These are phyloP conservation scores for Microbotryum silenes-acaulis DNA, from an alignment of 1,284 basidiomycete genomes.

Conservation along the genomic window DNA sequence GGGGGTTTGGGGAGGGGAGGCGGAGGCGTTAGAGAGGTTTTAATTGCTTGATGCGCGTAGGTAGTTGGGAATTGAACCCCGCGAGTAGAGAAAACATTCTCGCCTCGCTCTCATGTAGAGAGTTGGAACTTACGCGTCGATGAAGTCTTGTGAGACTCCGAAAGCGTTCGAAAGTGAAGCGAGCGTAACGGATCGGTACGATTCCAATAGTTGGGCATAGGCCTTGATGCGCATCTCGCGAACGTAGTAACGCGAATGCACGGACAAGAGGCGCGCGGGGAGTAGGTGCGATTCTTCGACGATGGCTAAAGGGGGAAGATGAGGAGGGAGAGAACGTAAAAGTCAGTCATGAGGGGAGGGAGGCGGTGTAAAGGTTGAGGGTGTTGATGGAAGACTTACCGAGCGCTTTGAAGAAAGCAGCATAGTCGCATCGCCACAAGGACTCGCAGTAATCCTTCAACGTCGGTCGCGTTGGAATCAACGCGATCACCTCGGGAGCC, in stretches of 20 bases:
- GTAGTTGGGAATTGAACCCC: no score
- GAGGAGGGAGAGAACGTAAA: not conserved
- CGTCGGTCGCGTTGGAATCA: constrained; percentile 45
- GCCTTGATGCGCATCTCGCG: constrained; percentile 96
- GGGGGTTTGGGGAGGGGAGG: no score
- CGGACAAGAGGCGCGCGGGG: constrained; percentile 73
- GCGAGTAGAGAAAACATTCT: not conserved
- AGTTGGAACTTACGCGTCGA: constrained; percentile 60
- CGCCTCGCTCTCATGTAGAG: no score
- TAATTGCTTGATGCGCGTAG: no score
- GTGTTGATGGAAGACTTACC: constrained; percentile 45
- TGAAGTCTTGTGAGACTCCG: constrained; percentile 79
- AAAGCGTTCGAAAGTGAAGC: constrained; percentile 81
- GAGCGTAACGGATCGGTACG: constrained; percentile 81
- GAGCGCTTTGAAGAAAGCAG: constrained; percentile 84
- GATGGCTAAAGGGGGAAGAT: constrained; percentile 50
- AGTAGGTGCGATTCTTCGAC: constrained; percentile 81
- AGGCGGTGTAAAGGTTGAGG: not conserved
- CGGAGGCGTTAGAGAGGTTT: no score
- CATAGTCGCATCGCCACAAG: constrained; percentile 88
- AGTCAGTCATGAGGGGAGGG: not conserved
- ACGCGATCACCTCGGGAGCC: constrained; percentile 49
- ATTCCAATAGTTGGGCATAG: constrained; percentile 84
- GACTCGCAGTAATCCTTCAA: constrained; percentile 48
- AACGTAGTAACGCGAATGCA: constrained; percentile 83